These are phyloP conservation scores for Balansia obtecta DNA, from an alignment of 2,329 filamentous ascomycete species.

Conservation along the genomic window DNA sequence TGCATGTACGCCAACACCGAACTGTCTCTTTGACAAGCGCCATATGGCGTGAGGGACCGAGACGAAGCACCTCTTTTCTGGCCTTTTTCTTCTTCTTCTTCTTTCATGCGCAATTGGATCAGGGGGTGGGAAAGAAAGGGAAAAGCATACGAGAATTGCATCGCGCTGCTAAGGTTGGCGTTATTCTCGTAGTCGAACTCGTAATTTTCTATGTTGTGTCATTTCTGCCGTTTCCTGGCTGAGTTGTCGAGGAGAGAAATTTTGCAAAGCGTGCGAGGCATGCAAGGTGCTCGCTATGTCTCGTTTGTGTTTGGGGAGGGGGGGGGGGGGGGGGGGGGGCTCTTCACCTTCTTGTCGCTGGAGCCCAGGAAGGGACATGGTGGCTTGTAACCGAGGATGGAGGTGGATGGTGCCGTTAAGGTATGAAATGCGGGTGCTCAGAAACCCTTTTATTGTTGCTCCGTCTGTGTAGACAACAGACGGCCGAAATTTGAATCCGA, in stretches of 20 bases:
- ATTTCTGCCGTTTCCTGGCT: background rate
- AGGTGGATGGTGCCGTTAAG: background rate
- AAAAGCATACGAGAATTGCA: slow-evolving; percentile 4
- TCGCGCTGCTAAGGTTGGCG: background rate
- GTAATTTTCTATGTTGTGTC: background rate
- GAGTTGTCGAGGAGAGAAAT: background rate
- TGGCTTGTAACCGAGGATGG: background rate
- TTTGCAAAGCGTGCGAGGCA: background rate
- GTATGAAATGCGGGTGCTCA: background rate
- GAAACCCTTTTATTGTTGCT: background rate
- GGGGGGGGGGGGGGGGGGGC: too few species aligned
- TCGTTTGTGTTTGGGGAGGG: background rate
- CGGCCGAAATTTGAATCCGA: background rate
- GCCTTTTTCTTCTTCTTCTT: background rate
- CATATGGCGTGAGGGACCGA: background rate
- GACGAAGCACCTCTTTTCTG: background rate
- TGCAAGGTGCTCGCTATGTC: background rate
- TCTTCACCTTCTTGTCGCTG: background rate
- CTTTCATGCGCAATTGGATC: slow-evolving; percentile 7
- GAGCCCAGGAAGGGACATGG: background rate
- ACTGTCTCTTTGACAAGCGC: background rate
- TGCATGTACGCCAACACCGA: background rate
- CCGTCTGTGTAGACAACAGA: slow-evolving; percentile 1
- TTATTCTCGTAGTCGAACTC: slow-evolving; percentile 1
- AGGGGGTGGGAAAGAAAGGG: slow-evolving; percentile 1